These are phyloP conservation scores for Quercus cerris DNA, from an alignment of 306 rosid species.

Conservation along the genomic window DNA sequence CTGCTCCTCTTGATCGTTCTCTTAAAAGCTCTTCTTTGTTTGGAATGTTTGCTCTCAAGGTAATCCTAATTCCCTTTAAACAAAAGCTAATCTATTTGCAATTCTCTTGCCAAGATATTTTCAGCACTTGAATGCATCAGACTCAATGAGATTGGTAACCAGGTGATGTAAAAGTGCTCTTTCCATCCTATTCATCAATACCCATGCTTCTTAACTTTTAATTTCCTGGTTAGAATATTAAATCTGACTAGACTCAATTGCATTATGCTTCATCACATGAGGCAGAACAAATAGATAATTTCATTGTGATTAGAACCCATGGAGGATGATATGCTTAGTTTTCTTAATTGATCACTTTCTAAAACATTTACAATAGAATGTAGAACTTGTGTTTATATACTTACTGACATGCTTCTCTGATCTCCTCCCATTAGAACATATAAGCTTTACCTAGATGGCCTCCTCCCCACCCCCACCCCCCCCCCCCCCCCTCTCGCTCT, in stretches of 20 bases:
- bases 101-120: background rate
- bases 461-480: background rate
- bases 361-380: background rate
- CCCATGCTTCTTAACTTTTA: background rate
- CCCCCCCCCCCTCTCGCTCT: too few relatives aligned
- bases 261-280: background rate
- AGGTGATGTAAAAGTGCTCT: background rate
- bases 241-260: background rate
- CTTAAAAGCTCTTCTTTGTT: constrained; percentile 78
- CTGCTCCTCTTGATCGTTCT: constrained; percentile 63
- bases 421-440: background rate
- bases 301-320: background rate
- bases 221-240: background rate
- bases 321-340: background rate
- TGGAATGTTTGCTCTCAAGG: constrained; percentile 97
- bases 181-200: background rate
- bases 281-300: too few relatives aligned
- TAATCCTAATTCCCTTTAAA: constrained; percentile 19
- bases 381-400: background rate
- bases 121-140: background rate
- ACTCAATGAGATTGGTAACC: background rate
- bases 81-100: background rate
- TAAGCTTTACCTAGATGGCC: background rate
- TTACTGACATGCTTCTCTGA: background rate
- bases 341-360: background rate